Conservation (phyloP, 805 yeast species). For the Tetrapisispora taiwanensis region DNA sequence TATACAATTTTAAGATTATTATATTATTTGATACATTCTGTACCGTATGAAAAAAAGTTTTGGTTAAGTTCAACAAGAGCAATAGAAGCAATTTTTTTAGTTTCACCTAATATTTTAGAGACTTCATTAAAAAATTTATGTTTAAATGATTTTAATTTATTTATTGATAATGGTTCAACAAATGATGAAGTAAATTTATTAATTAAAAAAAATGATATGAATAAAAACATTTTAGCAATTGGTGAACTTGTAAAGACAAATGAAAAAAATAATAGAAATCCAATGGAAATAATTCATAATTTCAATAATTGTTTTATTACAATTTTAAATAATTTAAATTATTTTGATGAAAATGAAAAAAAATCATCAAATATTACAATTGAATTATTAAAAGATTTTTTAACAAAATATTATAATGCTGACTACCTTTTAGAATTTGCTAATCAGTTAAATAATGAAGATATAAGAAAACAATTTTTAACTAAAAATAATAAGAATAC, state of each 20-base stretch:
- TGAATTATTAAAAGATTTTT: constrained; percentile 21
- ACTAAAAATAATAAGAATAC: not conserved
- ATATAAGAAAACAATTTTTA: not conserved
- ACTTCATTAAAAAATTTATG: constrained; percentile 7
- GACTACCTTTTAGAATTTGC: constrained; percentile 5
- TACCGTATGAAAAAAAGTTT: constrained; percentile 16
- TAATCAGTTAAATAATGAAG: constrained; percentile 1
- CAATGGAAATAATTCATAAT: constrained; percentile 23
- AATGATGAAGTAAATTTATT: not conserved
- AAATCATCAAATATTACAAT: constrained; percentile 3
- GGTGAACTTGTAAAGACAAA: constrained; percentile 22
- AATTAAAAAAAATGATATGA: constrained; percentile 1
- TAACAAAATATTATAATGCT: constrained; percentile 14
- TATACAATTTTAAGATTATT: constrained; percentile 7
- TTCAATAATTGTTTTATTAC: constrained; percentile 28
- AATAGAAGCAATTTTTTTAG: constrained; percentile 24
- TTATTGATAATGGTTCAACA: not conserved
- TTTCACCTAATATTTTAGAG: constrained; percentile 12
- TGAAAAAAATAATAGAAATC: constrained; percentile 22
- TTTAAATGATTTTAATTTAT: constrained; percentile 1
- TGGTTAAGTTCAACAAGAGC: constrained; percentile 26
- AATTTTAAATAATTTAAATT: constrained; percentile 20
- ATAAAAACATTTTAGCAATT: constrained; percentile 11
- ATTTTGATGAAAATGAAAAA: constrained; percentile 10
- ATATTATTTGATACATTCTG: constrained; percentile 7